Conservation (phyloP, 1,139 yeast genomes). For the Magnusiomyces tetraspermus region DNA sequence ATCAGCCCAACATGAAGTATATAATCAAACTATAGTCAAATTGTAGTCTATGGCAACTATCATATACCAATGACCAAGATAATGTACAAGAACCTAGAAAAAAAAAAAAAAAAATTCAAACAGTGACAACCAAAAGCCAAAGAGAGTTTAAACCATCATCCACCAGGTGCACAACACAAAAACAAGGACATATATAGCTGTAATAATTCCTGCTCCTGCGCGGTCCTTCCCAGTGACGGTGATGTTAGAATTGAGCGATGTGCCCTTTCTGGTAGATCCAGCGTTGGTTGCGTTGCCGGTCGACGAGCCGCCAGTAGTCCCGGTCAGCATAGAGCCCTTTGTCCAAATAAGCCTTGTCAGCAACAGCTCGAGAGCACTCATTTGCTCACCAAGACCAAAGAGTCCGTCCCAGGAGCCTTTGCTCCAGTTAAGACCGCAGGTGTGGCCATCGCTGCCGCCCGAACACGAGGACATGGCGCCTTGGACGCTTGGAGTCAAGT, state of each 20-base stretch:
- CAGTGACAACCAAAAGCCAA: slow-evolving; percentile 66
- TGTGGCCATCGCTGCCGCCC: slow-evolving; percentile 82
- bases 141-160: slow-evolving; percentile 45
- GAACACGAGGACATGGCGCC: slow-evolving; percentile 78
- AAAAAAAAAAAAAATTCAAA: too few species aligned
- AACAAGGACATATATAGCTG: slow-evolving; percentile 60
- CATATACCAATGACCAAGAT: too few species aligned
- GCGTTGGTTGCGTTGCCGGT: slow-evolving; percentile 29
- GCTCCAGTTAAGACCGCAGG: slow-evolving; percentile 83
- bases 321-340: slow-evolving; percentile 37
- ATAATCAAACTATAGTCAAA: too few species aligned
- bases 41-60: too few species aligned
- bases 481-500: slow-evolving; percentile 52
- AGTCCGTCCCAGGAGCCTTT: slow-evolving; percentile 61
- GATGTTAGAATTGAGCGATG: slow-evolving; percentile 7
- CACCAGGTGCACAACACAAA: slow-evolving; percentile 61
- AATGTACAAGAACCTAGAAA: too few species aligned
- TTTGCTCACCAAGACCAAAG: slow-evolving; percentile 92
- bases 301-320: slow-evolving; percentile 41
- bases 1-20: too few species aligned
- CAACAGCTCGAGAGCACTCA: slow-evolving; percentile 74
- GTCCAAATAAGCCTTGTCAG: slow-evolving; percentile 41
- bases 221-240: slow-evolving; percentile 41
- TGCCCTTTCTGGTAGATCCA: slow-evolving; percentile 20
- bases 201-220: slow-evolving; percentile 84